These are phyloP conservation scores for Penstemon newberryi DNA, from an alignment of 257 asterid genomes.

Conservation along the genomic window DNA sequence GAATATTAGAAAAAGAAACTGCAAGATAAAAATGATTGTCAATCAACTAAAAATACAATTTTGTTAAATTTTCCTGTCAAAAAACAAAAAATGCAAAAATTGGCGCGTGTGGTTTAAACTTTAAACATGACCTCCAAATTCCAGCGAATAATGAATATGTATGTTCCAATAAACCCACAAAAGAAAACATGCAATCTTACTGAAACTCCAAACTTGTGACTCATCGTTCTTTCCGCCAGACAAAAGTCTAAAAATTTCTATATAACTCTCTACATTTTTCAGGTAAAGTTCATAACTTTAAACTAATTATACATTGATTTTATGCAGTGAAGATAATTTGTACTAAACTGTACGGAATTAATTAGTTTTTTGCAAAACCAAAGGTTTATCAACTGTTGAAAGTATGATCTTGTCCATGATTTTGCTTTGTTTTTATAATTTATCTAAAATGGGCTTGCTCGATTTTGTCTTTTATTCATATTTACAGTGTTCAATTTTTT, in stretches of 20 bases:
- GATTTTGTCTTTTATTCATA: slow-evolving; percentile 8
- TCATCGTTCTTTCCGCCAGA: slow-evolving; percentile 44
- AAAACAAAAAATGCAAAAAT: no score
- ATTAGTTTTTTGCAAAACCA: slow-evolving; percentile 9
- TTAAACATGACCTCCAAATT: background rate
- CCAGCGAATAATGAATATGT: no score
- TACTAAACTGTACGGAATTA: background rate
- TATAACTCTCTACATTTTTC: slow-evolving; percentile 6
- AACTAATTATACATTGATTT: slow-evolving; percentile 4
- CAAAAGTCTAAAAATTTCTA: slow-evolving; percentile 16
- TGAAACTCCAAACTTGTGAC: slow-evolving; percentile 29
- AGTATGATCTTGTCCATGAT: slow-evolving; percentile 23
- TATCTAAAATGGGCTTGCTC: slow-evolving; percentile 24
- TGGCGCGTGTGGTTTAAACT: slow-evolving; percentile 1
- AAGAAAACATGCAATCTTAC: slow-evolving; percentile 16
- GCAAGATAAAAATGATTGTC: no score
- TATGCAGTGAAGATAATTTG: slow-evolving; percentile 34
- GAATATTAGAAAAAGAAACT: no score
- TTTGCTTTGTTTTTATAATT: slow-evolving; percentile 14
- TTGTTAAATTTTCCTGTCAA: no score
- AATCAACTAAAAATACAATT: no score
- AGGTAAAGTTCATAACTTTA: background rate
- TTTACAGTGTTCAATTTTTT: slow-evolving; percentile 2
- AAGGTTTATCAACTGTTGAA: slow-evolving; percentile 5
- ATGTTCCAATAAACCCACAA: slow-evolving; percentile 5